Evolutionary conservation across 495 filamentous ascomycete species (phyloP).

Genomic region (Hyphodiscus hymeniophilus): DNA sequence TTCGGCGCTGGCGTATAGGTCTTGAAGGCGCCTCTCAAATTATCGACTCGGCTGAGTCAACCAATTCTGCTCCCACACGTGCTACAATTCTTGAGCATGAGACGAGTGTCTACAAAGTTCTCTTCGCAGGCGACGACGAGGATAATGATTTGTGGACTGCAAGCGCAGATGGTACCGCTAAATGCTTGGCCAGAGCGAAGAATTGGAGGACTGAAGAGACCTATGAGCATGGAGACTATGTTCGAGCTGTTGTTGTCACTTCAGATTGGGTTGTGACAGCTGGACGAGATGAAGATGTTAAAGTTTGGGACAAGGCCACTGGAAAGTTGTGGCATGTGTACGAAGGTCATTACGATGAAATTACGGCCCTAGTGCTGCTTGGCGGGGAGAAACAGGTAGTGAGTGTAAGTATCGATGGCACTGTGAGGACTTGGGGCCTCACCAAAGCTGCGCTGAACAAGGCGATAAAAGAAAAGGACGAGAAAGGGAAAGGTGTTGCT

Average conservation of each 20-base stretch:
- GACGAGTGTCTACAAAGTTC: conserved; percentile 76
- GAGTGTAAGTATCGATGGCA: conserved; percentile 84
- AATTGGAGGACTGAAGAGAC: conserved; percentile 62
- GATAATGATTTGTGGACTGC: conserved; percentile 85
- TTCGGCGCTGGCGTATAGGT: conserved; percentile 60
- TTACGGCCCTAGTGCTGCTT: conserved; percentile 68
- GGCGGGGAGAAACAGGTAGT: conserved; percentile 47
- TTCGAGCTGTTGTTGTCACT: conserved; percentile 67
- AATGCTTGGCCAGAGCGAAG: conserved; percentile 58
- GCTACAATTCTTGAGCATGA: conserved; percentile 73
- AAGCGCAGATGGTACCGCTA: conserved; percentile 75
- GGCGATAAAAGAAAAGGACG: conserved; percentile 37
- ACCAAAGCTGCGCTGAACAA: conserved; percentile 53
- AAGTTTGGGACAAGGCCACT: conserved; percentile 71
- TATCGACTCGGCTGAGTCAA: conserved; percentile 27
- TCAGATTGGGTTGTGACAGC: conserved; percentile 82
- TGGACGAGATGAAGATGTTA: conserved; percentile 84
- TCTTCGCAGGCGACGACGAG: conserved; percentile 50
- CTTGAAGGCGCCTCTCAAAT: conserved; percentile 37
- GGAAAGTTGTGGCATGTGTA: conserved; percentile 72
- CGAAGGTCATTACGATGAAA: conserved; percentile 85
- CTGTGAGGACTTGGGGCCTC: conserved; percentile 74
- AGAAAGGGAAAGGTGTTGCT: conserved; percentile 27
- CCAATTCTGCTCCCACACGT: conserved; percentile 25
- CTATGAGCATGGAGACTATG: conserved; percentile 79